Base-by-base conservation (phyloP, 2,329 filamentous ascomycete species). In the Dothidotthia symphoricarpi region DNA sequence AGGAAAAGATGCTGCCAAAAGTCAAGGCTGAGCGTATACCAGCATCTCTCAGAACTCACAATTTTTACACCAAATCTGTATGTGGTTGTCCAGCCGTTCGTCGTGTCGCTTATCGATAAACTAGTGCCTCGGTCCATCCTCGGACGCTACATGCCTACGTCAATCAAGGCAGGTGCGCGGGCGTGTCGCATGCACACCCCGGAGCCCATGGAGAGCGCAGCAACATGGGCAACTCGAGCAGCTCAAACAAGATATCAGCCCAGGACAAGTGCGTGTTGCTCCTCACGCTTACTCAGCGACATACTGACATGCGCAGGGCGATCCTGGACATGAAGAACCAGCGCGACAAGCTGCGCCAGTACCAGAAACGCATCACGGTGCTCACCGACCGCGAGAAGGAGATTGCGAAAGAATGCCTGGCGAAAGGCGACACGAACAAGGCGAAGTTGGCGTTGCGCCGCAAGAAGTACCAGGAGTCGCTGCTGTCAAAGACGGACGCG, bases 301-400 rank as follows among this genome's bases (percentile, higher is more conserved):
- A 13, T 28, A 30, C 48, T 55, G 28, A 55, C 34, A 26, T 24
- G 5, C 9, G 28, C 64, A 96, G 90, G 73, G 91, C 91, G 43
- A 96, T 97, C 69, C 85, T 97, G 61, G 90, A 97, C 71, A 86
- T 97, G 73, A 97, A 97, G 74, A 88, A 82, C 70, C 91, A 97
- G 73, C 90, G 93, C 68, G 93, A 98, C 75, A 94, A 89, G 69
- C 83, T 98, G 3, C 90, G 94, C 61, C 89, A 95, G 67, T 97
- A 97, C 73, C 91, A 96, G 69, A 85, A 86, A 60, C 86, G 87
- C 59, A 93, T 98, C 63, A 85, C 83, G 24, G 76, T 87, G 34
- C 81, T 98, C 25, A 96, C 91, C 6, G 80, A 84, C 62, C 85
- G 85, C 51, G 91, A 98, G 71, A 95, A 86, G 32, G 85, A 83